Percentiles rank a stretch among this genome's conserved stretches.
Conservation (phyloP, 176 grass and related monocot genomes). For the Rhynchospora tenuis region DNA sequence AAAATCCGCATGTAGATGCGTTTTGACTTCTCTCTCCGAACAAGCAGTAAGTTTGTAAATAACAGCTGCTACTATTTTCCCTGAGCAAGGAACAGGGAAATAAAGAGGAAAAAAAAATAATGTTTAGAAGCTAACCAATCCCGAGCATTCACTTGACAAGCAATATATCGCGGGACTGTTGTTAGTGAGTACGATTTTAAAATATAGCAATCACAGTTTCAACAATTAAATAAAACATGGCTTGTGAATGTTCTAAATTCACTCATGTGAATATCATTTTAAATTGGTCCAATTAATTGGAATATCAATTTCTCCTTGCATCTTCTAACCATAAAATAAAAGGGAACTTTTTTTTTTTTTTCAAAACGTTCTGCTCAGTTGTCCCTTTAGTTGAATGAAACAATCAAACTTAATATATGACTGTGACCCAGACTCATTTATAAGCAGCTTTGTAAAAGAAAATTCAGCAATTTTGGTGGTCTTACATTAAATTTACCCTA, state of each 20-base stretch:
- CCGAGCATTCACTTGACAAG: too few relatives aligned
- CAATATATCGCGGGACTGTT: too few relatives aligned
- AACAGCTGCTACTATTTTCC: too few relatives aligned
- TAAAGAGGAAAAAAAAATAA: too few relatives aligned
- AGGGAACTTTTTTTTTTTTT: background rate
- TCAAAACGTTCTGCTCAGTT: background rate
- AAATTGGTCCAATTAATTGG: background rate
- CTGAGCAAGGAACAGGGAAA: too few relatives aligned
- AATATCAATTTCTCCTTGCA: background rate
- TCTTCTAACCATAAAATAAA: background rate
- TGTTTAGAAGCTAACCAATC: too few relatives aligned
- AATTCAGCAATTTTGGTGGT: background rate
- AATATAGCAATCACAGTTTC: background rate
- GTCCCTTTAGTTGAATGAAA: background rate
- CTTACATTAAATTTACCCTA: too few relatives aligned
- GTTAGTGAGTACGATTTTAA: background rate
- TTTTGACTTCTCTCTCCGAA: too few relatives aligned
- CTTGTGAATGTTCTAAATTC: background rate
- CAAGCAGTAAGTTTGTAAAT: too few relatives aligned
- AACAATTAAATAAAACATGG: background rate
- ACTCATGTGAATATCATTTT: background rate
- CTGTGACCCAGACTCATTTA: background rate
- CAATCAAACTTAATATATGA: background rate
- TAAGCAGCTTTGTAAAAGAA: background rate
- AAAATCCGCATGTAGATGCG: too few relatives aligned